phyloP scores from a whole-genome alignment of 1,284 basidiomycete species.

The Ganoderma boninense region DNA sequence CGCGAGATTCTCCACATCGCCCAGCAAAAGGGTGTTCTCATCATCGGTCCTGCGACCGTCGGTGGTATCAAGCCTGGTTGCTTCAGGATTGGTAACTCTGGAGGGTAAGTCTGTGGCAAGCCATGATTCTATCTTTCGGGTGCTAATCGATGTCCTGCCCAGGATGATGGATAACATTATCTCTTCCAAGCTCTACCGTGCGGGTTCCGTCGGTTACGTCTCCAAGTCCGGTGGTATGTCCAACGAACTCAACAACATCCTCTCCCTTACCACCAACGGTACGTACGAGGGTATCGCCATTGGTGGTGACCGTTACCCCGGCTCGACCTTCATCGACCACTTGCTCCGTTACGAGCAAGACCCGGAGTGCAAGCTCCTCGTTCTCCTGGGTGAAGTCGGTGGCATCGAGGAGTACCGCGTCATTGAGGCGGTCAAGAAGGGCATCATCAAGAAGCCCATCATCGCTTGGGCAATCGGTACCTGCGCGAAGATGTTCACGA shows the following conservation, averaged over 20 bases:
- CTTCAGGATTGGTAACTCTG: conserved; percentile 99
- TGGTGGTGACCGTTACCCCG: conserved; percentile 98
- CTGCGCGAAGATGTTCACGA: conserved; percentile 99
- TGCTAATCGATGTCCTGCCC: conserved; percentile 10
- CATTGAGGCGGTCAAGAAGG: conserved; percentile 96
- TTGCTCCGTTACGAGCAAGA: conserved; percentile 97
- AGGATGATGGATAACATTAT: conserved; percentile 99
- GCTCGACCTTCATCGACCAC: conserved; percentile 99
- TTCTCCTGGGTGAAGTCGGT: conserved; percentile 98
- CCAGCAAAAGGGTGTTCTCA: conserved; percentile 87
- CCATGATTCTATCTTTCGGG: not conserved
- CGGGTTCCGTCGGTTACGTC: conserved; percentile 98
- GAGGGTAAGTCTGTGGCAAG: conserved; percentile 72
- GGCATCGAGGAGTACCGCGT: conserved; percentile 99
- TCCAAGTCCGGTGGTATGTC: conserved; percentile 99
- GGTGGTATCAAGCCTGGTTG: conserved; percentile 99
- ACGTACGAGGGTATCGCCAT: conserved; percentile 99
- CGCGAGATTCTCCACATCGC: conserved; percentile 95
- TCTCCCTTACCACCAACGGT: conserved; percentile 96
- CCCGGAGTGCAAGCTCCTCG: conserved; percentile 98
- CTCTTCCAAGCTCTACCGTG: conserved; percentile 97
- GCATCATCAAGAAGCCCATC: conserved; percentile 97
- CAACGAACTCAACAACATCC: conserved; percentile 99
- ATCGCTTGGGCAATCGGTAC: conserved; percentile 99
- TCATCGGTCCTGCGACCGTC: conserved; percentile 98